Conservation (phyloP, 2,329 filamentous ascomycete genomes). For the Coccinonectria pachysandricola region DNA sequence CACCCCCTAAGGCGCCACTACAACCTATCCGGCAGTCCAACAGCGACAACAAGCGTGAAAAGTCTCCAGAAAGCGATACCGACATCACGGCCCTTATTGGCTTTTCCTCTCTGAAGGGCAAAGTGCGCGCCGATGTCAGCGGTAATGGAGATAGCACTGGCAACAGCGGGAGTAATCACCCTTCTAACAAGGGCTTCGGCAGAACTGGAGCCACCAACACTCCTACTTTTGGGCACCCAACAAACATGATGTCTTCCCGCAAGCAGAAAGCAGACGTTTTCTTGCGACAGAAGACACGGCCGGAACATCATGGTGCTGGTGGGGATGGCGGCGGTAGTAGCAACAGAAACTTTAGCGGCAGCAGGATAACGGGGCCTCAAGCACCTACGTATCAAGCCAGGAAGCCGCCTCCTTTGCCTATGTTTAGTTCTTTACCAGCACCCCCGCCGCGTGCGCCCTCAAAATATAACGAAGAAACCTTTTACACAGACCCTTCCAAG, state of each 20-base stretch:
- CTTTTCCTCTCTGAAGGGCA: constrained; percentile 17
- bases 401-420: constrained; percentile 34
- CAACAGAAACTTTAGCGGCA: constrained; percentile 21
- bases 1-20: constrained; percentile 32
- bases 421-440: constrained; percentile 34
- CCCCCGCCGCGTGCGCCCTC: constrained; percentile 5
- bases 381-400: constrained; percentile 37
- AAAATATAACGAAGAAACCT: constrained; percentile 33
- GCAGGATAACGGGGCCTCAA: constrained; percentile 36
- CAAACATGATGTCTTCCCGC: constrained; percentile 37
- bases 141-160: too few relatives aligned
- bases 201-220: constrained; percentile 10
- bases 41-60: constrained; percentile 17
- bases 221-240: constrained; percentile 28
- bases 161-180: too few relatives aligned
- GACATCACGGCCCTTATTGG: constrained; percentile 23
- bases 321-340: constrained; percentile 22
- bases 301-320: constrained; percentile 44
- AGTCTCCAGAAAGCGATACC: constrained; percentile 22
- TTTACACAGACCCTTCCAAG: constrained; percentile 61
- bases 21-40: constrained; percentile 26
- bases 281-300: constrained; percentile 42
- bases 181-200: too few relatives aligned
- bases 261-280: constrained; percentile 48
- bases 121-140: constrained; percentile 11